phyloP scores from a whole-genome alignment of 2,329 filamentous ascomycete species.

The Aureobasidium sp. region DNA sequence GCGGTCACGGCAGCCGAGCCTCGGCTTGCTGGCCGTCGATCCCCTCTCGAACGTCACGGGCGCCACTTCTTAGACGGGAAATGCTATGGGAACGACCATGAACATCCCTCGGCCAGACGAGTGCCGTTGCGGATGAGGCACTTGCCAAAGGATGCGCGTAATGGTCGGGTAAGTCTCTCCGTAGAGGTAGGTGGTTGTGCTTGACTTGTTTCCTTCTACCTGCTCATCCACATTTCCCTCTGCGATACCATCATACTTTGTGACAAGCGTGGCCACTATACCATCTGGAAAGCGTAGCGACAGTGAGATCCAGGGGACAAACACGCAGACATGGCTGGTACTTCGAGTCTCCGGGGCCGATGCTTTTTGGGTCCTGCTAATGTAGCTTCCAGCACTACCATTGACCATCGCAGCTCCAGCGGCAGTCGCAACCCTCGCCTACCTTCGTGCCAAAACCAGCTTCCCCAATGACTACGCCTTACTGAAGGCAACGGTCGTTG shows the following conservation, averaged over 20 bases:
- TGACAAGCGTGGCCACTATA: background rate
- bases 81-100: background rate
- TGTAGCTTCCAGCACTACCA: conserved; percentile 5
- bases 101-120: background rate
- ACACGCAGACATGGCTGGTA: background rate
- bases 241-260: background rate
- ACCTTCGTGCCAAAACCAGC: conserved; percentile 65
- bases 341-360: background rate
- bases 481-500: background rate
- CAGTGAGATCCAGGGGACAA: no score
- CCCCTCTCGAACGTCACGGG: background rate
- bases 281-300: background rate
- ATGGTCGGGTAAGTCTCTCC: background rate
- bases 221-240: background rate
- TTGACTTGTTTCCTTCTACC: background rate
- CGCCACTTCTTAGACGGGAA: background rate
- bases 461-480: conserved; percentile 66
- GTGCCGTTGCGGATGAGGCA: background rate
- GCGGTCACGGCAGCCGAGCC: background rate
- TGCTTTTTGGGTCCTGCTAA: background rate
- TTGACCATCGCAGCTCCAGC: conserved; percentile 34
- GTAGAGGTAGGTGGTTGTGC: background rate
- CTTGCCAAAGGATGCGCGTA: background rate
- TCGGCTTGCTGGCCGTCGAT: background rate
- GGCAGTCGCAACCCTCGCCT: conserved; percentile 61